These are phyloP conservation scores for Russula foetens DNA, from an alignment of 768 basidiomycete genomes.

Conservation along the genomic window DNA sequence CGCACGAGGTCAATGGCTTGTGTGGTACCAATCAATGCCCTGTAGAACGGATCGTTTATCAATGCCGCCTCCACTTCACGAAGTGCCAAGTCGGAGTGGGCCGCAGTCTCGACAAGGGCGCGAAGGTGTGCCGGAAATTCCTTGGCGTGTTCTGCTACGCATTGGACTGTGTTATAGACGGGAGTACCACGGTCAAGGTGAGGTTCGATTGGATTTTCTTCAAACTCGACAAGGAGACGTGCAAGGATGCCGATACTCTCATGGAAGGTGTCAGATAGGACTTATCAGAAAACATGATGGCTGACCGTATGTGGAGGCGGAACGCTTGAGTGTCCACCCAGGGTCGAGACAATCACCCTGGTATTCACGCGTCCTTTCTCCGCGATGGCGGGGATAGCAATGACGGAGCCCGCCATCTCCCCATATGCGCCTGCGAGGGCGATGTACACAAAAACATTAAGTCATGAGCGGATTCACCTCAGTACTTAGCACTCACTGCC, in stretches of 20 bases:
- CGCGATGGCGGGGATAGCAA: conserved; percentile 56
- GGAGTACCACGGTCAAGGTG: conserved; percentile 28
- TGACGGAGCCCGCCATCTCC: conserved; percentile 42
- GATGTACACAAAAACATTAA: neutral
- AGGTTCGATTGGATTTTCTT: conserved; percentile 13
- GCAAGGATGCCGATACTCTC: conserved; percentile 73
- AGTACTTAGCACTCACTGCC: conserved; percentile 52
- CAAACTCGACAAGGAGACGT: conserved; percentile 17
- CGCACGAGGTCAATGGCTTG: conserved; percentile 34
- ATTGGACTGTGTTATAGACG: conserved; percentile 32
- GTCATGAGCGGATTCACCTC: neutral
- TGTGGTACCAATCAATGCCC: conserved; percentile 27
- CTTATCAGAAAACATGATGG: neutral
- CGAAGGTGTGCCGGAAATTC: conserved; percentile 28
- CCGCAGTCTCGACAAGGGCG: conserved; percentile 23
- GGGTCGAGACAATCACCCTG: conserved; percentile 51
- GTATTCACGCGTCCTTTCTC: conserved; percentile 71
- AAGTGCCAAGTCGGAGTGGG: conserved; percentile 28
- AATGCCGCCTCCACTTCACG: conserved; percentile 28
- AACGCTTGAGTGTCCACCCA: conserved; percentile 82
- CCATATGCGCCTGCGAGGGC: conserved; percentile 38
- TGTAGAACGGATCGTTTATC: conserved; percentile 23
- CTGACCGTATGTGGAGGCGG: conserved; percentile 74
- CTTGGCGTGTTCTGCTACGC: conserved; percentile 36
- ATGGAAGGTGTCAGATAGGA: neutral